Conservation (phyloP, 495 filamentous ascomycete species). For the Ramalina peruviana region DNA sequence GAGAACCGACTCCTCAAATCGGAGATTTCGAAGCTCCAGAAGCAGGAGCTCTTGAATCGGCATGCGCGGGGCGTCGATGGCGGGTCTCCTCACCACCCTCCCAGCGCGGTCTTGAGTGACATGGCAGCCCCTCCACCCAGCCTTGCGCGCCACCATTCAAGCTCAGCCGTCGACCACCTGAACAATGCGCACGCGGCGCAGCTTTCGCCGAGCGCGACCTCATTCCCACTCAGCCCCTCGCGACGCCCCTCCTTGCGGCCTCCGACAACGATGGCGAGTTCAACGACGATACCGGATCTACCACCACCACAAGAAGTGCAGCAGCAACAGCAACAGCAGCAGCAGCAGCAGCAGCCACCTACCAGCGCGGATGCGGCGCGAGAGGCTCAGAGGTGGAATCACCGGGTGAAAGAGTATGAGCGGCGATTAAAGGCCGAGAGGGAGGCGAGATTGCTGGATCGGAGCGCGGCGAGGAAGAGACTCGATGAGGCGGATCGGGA, state of each 20-base stretch:
- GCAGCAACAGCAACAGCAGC: not conserved
- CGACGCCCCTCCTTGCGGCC: not conserved
- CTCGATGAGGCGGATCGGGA: slow-evolving; percentile 71
- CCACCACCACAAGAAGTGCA: not conserved
- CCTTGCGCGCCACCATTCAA: slow-evolving; percentile 37
- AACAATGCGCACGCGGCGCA: not conserved
- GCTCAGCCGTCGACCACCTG: slow-evolving; percentile 26
- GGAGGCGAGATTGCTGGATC: slow-evolving; percentile 74
- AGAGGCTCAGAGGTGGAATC: slow-evolving; percentile 47
- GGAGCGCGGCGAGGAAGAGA: slow-evolving; percentile 66
- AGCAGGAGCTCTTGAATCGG: slow-evolving; percentile 24
- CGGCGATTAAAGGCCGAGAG: slow-evolving; percentile 77
- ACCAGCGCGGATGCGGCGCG: slow-evolving; percentile 16
- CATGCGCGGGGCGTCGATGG: slow-evolving; percentile 4
- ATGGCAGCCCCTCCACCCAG: slow-evolving; percentile 25
- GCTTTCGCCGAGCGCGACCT: not conserved
- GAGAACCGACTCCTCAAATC: slow-evolving; percentile 74
- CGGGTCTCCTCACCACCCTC: not conserved
- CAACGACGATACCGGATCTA: not conserved
- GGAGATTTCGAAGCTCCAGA: slow-evolving; percentile 62
- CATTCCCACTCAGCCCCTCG: slow-evolving; percentile 17
- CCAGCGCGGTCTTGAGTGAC: slow-evolving; percentile 3
- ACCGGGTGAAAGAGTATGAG: slow-evolving; percentile 76
- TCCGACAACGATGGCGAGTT: not conserved
- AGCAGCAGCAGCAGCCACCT: slow-evolving; percentile 21